Evolutionary conservation across 2,329 filamentous ascomycete species (phyloP).

Genomic region (Cladosporium sp.): DNA sequence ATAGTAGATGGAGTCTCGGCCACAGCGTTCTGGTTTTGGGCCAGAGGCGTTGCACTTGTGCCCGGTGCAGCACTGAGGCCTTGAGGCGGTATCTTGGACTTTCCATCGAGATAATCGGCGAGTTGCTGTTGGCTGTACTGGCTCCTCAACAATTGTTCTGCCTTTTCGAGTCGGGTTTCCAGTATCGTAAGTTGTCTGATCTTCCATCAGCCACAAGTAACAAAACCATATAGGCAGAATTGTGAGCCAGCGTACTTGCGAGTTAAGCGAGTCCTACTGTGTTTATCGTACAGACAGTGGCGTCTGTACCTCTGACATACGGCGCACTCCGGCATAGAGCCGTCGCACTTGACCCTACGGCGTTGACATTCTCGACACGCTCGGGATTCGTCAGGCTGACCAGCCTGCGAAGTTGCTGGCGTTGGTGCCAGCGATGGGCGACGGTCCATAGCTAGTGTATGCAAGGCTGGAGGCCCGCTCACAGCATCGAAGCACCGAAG

Average conservation of each 20-base stretch:
- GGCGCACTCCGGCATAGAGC: slow-evolving; percentile 5
- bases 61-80: background rate
- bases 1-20: background rate
- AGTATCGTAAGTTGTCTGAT: slow-evolving; percentile 7
- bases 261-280: slow-evolving; percentile 9
- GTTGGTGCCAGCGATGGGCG: background rate
- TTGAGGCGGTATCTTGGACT: background rate
- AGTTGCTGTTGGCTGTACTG: slow-evolving; percentile 1
- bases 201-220: background rate
- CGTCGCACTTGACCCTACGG: slow-evolving; percentile 8
- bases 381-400: background rate
- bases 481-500: background rate
- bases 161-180: slow-evolving; percentile 5
- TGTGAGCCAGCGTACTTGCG: slow-evolving; percentile 3
- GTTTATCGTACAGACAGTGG: slow-evolving; percentile 10
- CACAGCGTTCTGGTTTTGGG: background rate
- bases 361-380: slow-evolving; percentile 9
- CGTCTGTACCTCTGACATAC: slow-evolving; percentile 11
- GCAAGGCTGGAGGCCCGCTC: background rate
- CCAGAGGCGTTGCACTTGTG: background rate
- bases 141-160: background rate
- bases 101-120: slow-evolving; percentile 2
- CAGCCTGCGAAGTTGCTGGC: background rate
- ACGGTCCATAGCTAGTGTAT: background rate
- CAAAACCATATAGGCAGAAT: background rate